A percentile compares a stretch with the other conserved stretches of the same genome.
Conservation (phyloP, 2,329 filamentous ascomycete genomes). For the Penicillium verrucosum region DNA sequence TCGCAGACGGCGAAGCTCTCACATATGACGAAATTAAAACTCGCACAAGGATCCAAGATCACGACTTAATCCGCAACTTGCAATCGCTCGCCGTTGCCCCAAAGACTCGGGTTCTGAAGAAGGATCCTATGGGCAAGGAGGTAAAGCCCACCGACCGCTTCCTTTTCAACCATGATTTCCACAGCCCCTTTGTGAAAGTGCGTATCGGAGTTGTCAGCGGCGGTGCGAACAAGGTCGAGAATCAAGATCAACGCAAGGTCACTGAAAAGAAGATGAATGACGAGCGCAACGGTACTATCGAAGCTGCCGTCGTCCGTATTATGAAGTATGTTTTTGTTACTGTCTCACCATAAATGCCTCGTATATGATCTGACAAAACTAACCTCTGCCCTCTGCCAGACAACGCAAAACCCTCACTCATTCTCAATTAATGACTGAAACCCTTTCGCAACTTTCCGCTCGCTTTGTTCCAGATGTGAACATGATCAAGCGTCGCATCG, state of each 20-base stretch:
- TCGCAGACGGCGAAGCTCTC: constrained; percentile 51
- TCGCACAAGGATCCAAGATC: constrained; percentile 70
- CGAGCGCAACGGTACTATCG: constrained; percentile 49
- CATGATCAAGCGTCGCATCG: constrained; percentile 54
- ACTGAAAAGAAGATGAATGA: constrained; percentile 52
- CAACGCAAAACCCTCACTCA: constrained; percentile 50
- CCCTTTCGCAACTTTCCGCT: constrained; percentile 47
- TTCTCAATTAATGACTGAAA: constrained; percentile 50
- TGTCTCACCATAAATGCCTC: background rate
- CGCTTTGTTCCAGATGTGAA: constrained; percentile 52
- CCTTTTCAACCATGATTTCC: constrained; percentile 75
- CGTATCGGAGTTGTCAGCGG: constrained; percentile 80
- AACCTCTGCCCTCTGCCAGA: constrained; percentile 25
- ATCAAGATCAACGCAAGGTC: constrained; percentile 55
- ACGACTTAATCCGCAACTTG: constrained; percentile 72
- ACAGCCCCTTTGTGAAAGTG: constrained; percentile 79
- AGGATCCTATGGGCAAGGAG: constrained; percentile 74
- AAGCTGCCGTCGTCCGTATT: constrained; percentile 52
- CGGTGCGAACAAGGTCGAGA: constrained; percentile 80
- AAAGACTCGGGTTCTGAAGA: constrained; percentile 76
- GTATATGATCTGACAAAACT: constrained; percentile 2
- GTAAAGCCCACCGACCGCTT: constrained; percentile 76
- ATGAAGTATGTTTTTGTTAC: constrained; percentile 46
- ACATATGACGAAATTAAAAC: constrained; percentile 77
- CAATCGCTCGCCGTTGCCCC: constrained; percentile 78